These are phyloP conservation scores for Pichia inconspicua DNA, from an alignment of 1,139 yeast species.

Conservation along the genomic window DNA sequence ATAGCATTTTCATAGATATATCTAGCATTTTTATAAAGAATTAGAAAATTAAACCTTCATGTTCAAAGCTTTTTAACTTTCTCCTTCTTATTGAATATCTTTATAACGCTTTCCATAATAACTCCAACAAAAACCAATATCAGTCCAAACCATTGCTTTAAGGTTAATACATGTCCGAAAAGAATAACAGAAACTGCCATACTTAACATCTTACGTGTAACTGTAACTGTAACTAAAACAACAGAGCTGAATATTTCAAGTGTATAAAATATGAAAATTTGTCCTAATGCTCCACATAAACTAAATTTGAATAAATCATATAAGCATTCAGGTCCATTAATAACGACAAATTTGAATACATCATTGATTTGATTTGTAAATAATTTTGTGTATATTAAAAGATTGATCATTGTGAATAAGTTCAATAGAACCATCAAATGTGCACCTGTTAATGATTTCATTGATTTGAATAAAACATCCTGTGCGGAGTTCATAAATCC, in stretches of 20 bases:
- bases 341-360: conserved; percentile 38
- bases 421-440: conserved; percentile 83
- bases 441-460: conserved; percentile 50
- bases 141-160: conserved; percentile 73
- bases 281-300: conserved; percentile 83
- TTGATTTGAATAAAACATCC: conserved; percentile 60
- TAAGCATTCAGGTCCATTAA: conserved; percentile 42
- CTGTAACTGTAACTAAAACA: conserved; percentile 84
- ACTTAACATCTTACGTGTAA: conserved; percentile 91
- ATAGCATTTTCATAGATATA: neutral
- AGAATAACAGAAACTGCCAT: conserved; percentile 83
- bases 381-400: conserved; percentile 35
- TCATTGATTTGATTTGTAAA: conserved; percentile 46
- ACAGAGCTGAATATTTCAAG: conserved; percentile 79
- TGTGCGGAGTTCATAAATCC: conserved; percentile 93
- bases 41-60: neutral
- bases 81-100: conserved; percentile 21
- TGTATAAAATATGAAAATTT: conserved; percentile 80
- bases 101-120: conserved; percentile 54
- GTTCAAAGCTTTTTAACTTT: conserved; percentile 4
- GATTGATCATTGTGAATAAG: conserved; percentile 35
- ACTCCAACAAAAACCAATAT: conserved; percentile 76
- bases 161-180: conserved; percentile 65
- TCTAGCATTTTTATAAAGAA: neutral
- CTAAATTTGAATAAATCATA: conserved; percentile 62